Evolutionary conservation across 805 yeast genomes (phyloP), one percentile per base, ranked within the genome.

Genomic region (Cyberlindnera saturnus): DNA sequence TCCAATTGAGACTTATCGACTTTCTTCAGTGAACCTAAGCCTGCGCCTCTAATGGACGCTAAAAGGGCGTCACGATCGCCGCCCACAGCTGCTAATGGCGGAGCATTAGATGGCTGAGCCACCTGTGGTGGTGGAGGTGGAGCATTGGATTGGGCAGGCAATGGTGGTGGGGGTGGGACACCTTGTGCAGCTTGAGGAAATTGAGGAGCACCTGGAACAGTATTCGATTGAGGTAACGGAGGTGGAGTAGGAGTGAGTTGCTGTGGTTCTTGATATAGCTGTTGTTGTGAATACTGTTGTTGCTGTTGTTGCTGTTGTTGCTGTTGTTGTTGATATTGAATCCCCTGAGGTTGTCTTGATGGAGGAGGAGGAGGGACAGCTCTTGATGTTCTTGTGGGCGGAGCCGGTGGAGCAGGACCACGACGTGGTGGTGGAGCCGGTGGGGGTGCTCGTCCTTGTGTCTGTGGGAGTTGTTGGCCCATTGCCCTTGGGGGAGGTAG

Each of bases 1-100:
- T 90, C 96, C 34, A 88, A 66, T 54, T 84, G 89, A 0, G 87
- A 64, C 63, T 89, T 91, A 62, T 91, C 97, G 2, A 84, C 83
- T 59, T 82, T 87, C 50, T 73, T 78, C 51, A 91, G 73, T 6
- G 77, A 56, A 0, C 83, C 82, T 5, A 90, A 32, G 13, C 81
- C 83, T 0, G 96, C 81, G 32, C 82, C 78, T 53, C 96, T 73
- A 52, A 91, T 91, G 1, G 97, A 87, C 0, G 95, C 86, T 46
- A 91, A 68, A 34, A 91, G 70, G 0, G 95, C 95, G 61, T 86
- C 95, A 53, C 96, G 70, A 0, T 81, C 82, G 2, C 69, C 65
- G 51, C 74, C 89, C 5, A 66, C 79, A 23, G 47, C 50, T 6
- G 62, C 57, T 1, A 57, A 50, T 30, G 61, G 52, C 5, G 61